Evolutionary conservation across 495 filamentous ascomycete genomes (phyloP), one percentile per base, ranked within the genome.

Genomic region (Clohesyomyces aquaticus): DNA sequence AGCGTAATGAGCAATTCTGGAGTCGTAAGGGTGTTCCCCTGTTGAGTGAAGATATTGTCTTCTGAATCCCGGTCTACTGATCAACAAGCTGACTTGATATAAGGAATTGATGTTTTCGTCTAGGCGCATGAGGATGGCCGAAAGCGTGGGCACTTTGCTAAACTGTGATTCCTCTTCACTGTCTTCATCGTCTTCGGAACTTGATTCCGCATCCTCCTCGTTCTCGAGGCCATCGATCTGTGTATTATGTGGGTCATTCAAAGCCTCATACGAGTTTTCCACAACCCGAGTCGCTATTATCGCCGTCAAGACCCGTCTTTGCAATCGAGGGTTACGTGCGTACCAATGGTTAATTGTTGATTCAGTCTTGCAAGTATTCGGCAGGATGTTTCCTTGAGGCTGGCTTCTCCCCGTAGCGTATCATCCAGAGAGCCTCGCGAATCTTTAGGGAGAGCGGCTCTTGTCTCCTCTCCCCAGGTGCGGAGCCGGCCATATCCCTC

Each of bases 391-490:
- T 23, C 21, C 49, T 45, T 52, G n/a, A 61, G 6, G 4, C 9
- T 22, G 11, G 41, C 4, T 28, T 42, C 18, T 18, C 55, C 55
- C 19, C 49, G 27, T 4, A 61, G 21, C 1, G 59, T 61, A 54
- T 61, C 48, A 21, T 61, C 59, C 18, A 61, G 38, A 23, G 59
- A 61, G 19, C 59, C 47, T 21, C 59, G 47, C 9, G 49, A 45
- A 28, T n/a, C 19, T 12, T 27, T 18, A 27, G 27, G 49, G 27
- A 53, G 29, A 14, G 59, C 18, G n/a, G 59, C 59, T n/a, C 49
- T 27, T 0, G 59, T 43, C 18, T 61, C 46, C 16, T 61, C 59
- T 11, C 59, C 59, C 59, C 49, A 61, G 3, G 38, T 61, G 3
- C 49, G 47, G 12, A 54, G 23, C 29, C 59, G 27, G 6, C 59